Base-by-base conservation (phyloP, 2,329 filamentous ascomycete genomes). In the Botrytis byssoidea region DNA sequence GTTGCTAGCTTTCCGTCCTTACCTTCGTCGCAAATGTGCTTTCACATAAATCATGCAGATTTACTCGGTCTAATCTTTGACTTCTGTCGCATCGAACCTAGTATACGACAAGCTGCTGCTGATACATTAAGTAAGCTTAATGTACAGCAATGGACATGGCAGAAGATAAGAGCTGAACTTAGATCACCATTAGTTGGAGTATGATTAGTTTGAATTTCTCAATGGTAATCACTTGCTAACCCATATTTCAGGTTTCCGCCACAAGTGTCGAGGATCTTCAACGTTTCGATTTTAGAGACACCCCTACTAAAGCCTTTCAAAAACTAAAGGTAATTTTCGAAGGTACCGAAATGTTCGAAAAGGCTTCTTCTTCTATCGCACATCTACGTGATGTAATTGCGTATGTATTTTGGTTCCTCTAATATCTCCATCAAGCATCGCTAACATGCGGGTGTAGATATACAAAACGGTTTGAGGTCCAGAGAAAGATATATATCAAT, bases 181-280 rank as follows among this genome's bases (percentile, higher is more conserved):
- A 90, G 95, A 57, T 93, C 92, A n/a, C 90, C 93, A 4, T 83
- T 91, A 29, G 89, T 97, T 55, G 94, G 94, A 3, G 88, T 98
- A 29, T 35, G 69, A 57, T 57, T 22, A 32, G 29, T n/a, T 29
- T 42, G 12, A n/a, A 55, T 7, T 22, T 20, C 12, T 35, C 44
- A 48, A 42, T 4, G 10, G n/a, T 6, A 14, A 61, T 63, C 18
- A 59, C 48, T 44, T 44, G 57, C 68, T 70, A 37, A 70, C 22
- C 20, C 6, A 32, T 61, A 35, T 42, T 9, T 37, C 29, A 71
- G 69, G 69, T 71, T 29, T 92, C 95, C 5, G 93, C 93, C 20
- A 98, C 95, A 4, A 97, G 93, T 61, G 87, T 99, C 65, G 95
- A 98, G 78, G 95, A 98, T 79, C 86, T 99, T 73, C 90, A 93